Evolutionary conservation across 1,284 basidiomycete species (phyloP), one percentile per base, ranked within the genome.

Genomic region (Ceratobasidium sp.): DNA sequence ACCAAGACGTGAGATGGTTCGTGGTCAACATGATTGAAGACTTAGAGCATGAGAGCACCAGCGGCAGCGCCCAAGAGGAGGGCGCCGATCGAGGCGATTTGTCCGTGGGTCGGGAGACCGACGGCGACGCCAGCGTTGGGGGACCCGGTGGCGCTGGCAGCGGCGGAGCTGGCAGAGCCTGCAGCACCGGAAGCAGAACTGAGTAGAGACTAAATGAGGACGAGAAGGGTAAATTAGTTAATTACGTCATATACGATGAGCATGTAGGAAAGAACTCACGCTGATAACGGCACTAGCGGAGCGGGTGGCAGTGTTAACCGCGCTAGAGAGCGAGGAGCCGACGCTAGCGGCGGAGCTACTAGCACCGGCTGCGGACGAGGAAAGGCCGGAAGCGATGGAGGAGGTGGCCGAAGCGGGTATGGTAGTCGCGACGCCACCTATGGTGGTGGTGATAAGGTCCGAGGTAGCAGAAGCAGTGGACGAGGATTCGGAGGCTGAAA

Each of bases 21-120:
- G 56, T 71, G 23, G 44, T n/a, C 46, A 17, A 48, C 12, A 48
- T 48, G 12, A 50, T 23, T 23, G 17, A 26, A 17, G 40, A 23
- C 42, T 75, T 75, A 75, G 61, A 75, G 71, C 61, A 75, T 75
- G 61, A 65, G 46, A 40, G 61, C 71, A 38, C 71, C 71, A 23
- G 71, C 71, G 48, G 28, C 71, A 33, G 40, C 50, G 20, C 71
- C 71, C 38, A 75, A 15, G 28, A 75, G 28, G n/a, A 65, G 33
- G 9, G 71, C 71, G 38, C 61, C 71, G 62, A 65, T 38, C 28
- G 71, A 75, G 48, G 61, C 62, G 23, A 65, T 38, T 48, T 75
- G 71, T 20, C 5, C 71, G 38, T 48, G 62, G 5, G 38, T 59
- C 12, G 59, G 71, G 17, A 56, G 46, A n/a, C 59, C 59, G 48